phyloP scores from a whole-genome alignment of 352 stramenopile species.

The Saprolegnia parasitica region DNA sequence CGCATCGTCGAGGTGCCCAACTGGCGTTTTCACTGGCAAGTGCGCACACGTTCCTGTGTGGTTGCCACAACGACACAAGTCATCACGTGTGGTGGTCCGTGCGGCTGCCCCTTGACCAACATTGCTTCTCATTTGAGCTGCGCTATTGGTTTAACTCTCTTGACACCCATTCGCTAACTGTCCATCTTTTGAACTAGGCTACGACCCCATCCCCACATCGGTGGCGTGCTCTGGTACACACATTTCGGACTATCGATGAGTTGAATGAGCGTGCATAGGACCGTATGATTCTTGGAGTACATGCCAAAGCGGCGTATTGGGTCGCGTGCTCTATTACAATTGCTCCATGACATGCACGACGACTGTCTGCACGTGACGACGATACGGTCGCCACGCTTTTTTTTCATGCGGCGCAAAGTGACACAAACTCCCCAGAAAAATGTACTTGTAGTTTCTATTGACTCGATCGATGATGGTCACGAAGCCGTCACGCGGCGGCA shows the following conservation, averaged over 20 bases:
- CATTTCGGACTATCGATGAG: background rate
- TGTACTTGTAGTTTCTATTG: too few species aligned
- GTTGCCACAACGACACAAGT: constrained; percentile 46
- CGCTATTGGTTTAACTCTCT: background rate
- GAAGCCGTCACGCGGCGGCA: too few species aligned
- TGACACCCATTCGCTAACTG: background rate
- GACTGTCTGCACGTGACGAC: constrained; percentile 3
- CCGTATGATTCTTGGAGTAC: constrained; percentile 23
- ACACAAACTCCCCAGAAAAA: too few species aligned
- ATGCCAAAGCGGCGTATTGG: constrained; percentile 10
- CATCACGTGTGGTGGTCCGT: constrained; percentile 47
- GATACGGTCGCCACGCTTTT: too few species aligned
- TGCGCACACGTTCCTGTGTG: constrained; percentile 54
- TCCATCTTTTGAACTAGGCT: constrained; percentile 10
- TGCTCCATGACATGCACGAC: constrained; percentile 4
- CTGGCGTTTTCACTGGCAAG: constrained; percentile 48
- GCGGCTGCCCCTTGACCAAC: constrained; percentile 16
- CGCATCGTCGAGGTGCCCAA: constrained; percentile 52
- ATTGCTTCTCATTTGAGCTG: constrained; percentile 24
- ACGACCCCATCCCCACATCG: constrained; percentile 6
- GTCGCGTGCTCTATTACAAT: constrained; percentile 22
- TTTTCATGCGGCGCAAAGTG: too few species aligned
- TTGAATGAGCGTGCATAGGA: constrained; percentile 2
- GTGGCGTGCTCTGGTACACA: constrained; percentile 7
- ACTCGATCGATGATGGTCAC: too few species aligned